Base-by-base conservation (phyloP, 352 stramenopile genomes). In the Phytophthora rubi region DNA sequence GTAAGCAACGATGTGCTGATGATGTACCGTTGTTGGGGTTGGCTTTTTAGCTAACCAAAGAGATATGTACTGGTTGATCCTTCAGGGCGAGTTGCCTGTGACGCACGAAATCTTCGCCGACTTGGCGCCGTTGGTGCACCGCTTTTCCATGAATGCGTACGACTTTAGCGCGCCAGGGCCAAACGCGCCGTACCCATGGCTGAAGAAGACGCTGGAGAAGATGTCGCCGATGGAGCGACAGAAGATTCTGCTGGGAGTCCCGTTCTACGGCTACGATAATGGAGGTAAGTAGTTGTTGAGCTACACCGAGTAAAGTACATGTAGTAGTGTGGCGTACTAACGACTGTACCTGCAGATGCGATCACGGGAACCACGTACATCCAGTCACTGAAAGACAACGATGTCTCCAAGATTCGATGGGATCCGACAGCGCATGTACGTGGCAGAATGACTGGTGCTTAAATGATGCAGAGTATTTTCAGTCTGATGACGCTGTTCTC, bases 91-190 rank as follows among this genome's bases (percentile, higher is more conserved):
- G 18, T 45, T 91, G 16, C 65, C 85, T 49, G 65, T 93, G 42
- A 80, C 82, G 21, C 76, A 83, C 52, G 81, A 88, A 9, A 61
- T 93, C 62, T 84, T 93, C 30, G 51, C 71, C 9, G 62, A 88
- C 28, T 57, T 95, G 30, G 71, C 84, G 23, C 82, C 84, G 15
- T 9, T 86, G 37, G 87, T 95, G 23, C 84, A 95, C 52, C 85
- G 87, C 8, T 93, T 93, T 59, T 90, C 85, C 21, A 84, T 95
- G 76, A 95, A 95, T 65, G 87, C 87, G 37, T 95, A 95, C 68
- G 87, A 95, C 59, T 90, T 82, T 66, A 76, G 77, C 48, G 54
- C 56, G 1, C 85, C 81, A 12, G 87, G 87, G 0, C 87, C 87
- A 6, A 95, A 92, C 59, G 84, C 87, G 2, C 87, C 87, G 37